phyloP scores from a whole-genome alignment of 2,329 filamentous ascomycete genomes.

The Verticillium nubilum region DNA sequence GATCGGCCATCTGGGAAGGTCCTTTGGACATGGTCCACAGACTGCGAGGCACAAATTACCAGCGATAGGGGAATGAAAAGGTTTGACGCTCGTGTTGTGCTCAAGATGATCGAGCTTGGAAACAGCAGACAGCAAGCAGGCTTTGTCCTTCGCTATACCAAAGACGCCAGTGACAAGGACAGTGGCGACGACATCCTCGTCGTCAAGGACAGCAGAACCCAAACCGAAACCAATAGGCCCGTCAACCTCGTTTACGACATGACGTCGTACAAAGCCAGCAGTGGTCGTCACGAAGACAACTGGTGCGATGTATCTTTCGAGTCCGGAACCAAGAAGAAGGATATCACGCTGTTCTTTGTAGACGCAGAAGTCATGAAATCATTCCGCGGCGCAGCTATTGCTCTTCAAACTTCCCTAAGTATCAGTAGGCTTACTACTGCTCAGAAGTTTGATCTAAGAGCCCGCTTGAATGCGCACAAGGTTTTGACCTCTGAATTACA shows the following conservation, averaged over 20 bases:
- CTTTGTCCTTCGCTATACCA: background rate
- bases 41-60: background rate
- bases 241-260: background rate
- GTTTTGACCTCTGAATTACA: too few species aligned
- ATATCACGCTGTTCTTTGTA: background rate
- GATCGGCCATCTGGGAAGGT: background rate
- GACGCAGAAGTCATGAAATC: background rate
- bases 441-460: background rate
- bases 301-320: background rate
- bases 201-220: background rate
- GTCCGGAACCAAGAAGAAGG: background rate
- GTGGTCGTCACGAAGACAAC: background rate
- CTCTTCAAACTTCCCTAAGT: background rate
- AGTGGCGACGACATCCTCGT: background rate
- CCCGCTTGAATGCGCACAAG: background rate
- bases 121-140: background rate
- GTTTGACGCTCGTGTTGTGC: background rate
- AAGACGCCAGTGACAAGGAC: background rate
- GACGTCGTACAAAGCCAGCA: background rate
- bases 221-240: background rate
- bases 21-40: background rate
- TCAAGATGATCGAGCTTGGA: background rate
- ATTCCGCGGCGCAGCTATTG: background rate
- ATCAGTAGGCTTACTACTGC: background rate
- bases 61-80: background rate